Evolutionary conservation across 2,329 filamentous ascomycete species (phyloP).

Genomic region (Aspergillus oerlinghausenensis): DNA sequence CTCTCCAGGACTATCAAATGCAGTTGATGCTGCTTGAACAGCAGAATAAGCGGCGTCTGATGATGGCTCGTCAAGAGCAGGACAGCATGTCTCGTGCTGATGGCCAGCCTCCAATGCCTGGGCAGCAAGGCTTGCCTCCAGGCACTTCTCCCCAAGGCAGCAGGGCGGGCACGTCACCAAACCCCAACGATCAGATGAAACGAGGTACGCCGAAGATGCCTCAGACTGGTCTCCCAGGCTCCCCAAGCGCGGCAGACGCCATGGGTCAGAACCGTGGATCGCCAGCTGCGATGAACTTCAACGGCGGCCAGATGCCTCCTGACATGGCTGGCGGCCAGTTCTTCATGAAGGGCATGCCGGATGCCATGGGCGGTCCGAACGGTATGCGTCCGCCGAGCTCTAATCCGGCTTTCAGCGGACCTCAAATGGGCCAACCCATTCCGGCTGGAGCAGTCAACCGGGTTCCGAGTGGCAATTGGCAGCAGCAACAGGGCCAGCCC

Average conservation of each 20-base stretch:
- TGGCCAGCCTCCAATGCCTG: conserved; percentile 44
- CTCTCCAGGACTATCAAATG: conserved; percentile 66
- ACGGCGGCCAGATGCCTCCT: conserved; percentile 47
- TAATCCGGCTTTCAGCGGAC: conserved; percentile 44
- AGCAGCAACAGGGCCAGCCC: conserved; percentile 38
- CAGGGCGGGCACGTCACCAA: conserved; percentile 56
- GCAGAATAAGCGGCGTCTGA: conserved; percentile 63
- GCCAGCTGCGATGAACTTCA: conserved; percentile 56
- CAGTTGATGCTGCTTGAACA: conserved; percentile 65
- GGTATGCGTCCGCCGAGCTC: conserved; percentile 58
- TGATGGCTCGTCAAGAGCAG: conserved; percentile 65
- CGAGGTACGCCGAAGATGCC: conserved; percentile 58
- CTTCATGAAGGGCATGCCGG: conserved; percentile 43
- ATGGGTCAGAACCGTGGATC: conserved; percentile 56
- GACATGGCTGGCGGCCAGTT: conserved; percentile 39
- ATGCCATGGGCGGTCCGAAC: conserved; percentile 40
- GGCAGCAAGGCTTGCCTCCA: conserved; percentile 44
- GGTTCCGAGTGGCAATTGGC: conserved; percentile 41
- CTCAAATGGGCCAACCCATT: conserved; percentile 43
- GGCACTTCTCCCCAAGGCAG: conserved; percentile 56
- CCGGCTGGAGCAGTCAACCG: conserved; percentile 34
- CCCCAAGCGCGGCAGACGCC: conserved; percentile 53
- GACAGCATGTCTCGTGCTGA: conserved; percentile 54
- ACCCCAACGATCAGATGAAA: conserved; percentile 60
- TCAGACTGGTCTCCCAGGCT: conserved; percentile 52